A percentile compares a stretch with the other conserved stretches of the same genome.
Evolutionary conservation across 345 rosid genomes (phyloP).

Genomic region (Eucalyptus pauciflora): DNA sequence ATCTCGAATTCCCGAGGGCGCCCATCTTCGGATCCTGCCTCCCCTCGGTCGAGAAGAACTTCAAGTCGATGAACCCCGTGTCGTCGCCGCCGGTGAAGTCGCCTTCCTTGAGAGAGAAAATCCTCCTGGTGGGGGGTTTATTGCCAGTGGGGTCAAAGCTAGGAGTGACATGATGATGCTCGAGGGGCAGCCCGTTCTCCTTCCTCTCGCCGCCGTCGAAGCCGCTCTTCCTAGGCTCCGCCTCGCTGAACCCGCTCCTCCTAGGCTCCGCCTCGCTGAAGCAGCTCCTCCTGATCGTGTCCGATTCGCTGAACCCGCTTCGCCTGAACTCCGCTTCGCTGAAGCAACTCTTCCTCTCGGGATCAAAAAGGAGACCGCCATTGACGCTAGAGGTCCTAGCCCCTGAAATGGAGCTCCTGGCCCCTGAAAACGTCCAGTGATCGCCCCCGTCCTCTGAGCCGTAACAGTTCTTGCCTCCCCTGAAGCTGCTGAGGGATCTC

Average conservation of each 20-base stretch:
- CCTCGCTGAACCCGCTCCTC: conserved; percentile 35
- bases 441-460: conserved; percentile 59
- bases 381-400: conserved; percentile 83
- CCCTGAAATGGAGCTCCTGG: conserved; percentile 50
- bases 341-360: conserved; percentile 78
- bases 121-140: conserved; percentile 29
- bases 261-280: conserved; percentile 49
- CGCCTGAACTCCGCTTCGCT: conserved; percentile 49
- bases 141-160: background rate
- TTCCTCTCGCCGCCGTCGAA: conserved; percentile 43
- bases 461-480: conserved; percentile 45
- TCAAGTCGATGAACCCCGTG: conserved; percentile 79
- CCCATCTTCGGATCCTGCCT: conserved; percentile 21
- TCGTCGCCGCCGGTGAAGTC: conserved; percentile 67
- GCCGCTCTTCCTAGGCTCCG: conserved; percentile 16
- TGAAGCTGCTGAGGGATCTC: conserved; percentile 84
- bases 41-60: conserved; percentile 31
- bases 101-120: conserved; percentile 63
- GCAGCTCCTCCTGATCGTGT: conserved; percentile 15
- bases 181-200: conserved; percentile 22
- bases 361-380: conserved; percentile 49
- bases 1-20: conserved; percentile 13
- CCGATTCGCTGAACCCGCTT: conserved; percentile 31
- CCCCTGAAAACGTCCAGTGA: conserved; percentile 23
- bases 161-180: background rate